Conservation (phyloP, 139 green algal genomes). For the Zygnema cylindricum region DNA sequence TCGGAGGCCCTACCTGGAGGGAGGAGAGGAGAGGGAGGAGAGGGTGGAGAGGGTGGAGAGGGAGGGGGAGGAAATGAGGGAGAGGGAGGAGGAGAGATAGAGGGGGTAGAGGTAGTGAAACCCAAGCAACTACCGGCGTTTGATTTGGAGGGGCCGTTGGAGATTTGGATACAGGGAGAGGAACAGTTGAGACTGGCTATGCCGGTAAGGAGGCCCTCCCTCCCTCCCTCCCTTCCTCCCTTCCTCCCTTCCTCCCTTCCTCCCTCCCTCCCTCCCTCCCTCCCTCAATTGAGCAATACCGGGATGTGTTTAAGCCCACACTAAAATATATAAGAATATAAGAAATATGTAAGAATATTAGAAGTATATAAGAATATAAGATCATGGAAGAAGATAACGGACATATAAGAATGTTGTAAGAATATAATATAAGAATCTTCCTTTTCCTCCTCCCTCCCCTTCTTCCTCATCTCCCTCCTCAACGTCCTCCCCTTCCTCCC, state of each 20-base stretch:
- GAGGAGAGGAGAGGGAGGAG: too few relatives aligned
- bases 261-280: not conserved
- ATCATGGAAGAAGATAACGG: not conserved
- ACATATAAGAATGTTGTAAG: too few relatives aligned
- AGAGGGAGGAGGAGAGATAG: not conserved
- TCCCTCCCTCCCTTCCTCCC: too few relatives aligned
- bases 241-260: not conserved
- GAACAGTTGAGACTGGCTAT: constrained; percentile 22
- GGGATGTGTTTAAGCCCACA: not conserved
- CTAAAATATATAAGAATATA: not conserved
- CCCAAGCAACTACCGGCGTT: constrained; percentile 3
- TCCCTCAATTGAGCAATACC: not conserved
- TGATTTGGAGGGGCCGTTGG: constrained; percentile 18
- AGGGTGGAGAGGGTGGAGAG: too few relatives aligned
- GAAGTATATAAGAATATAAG: not conserved
- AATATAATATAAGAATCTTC: too few relatives aligned
- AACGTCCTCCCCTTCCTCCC: too few relatives aligned
- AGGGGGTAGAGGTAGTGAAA: not conserved
- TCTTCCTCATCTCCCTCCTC: too few relatives aligned
- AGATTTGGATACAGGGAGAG: constrained; percentile 33
- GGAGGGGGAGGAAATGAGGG: not conserved
- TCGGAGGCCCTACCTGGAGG: too few relatives aligned
- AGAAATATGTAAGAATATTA: not conserved
- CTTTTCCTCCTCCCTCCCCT: too few relatives aligned
- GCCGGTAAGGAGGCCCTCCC: too few relatives aligned